Percentiles rank a stretch among this genome's conserved stretches.
phyloP scores from a whole-genome alignment of 1,284 basidiomycete species.

The Trichosporon asahii region DNA sequence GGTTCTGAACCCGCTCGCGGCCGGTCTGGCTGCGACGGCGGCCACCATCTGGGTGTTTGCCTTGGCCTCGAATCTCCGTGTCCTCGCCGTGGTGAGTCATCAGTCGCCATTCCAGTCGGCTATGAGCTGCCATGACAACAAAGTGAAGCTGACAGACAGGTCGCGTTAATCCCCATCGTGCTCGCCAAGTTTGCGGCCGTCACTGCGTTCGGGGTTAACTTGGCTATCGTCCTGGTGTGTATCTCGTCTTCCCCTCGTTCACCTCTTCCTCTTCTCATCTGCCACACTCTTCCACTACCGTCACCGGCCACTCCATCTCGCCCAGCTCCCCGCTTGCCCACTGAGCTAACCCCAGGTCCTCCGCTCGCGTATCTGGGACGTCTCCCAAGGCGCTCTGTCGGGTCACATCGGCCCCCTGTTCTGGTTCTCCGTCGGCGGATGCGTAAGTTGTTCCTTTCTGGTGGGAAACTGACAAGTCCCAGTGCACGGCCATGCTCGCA shows the following conservation, averaged over 20 bases:
- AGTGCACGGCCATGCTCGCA: background rate
- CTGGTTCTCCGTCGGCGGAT: slow-evolving; percentile 44
- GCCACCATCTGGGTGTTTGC: slow-evolving; percentile 36
- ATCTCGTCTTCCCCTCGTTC: background rate
- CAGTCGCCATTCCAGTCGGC: no score
- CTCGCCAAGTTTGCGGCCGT: background rate
- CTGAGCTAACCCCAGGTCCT: slow-evolving; percentile 21
- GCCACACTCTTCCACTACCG: no score
- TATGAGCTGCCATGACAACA: background rate
- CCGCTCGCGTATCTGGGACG: slow-evolving; percentile 30
- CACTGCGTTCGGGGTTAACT: slow-evolving; percentile 19
- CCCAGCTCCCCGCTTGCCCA: no score
- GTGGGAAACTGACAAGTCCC: background rate
- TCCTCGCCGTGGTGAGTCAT: slow-evolving; percentile 35
- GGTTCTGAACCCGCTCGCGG: slow-evolving; percentile 42
- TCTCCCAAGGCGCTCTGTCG: slow-evolving; percentile 28
- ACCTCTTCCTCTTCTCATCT: no score
- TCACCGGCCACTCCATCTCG: no score
- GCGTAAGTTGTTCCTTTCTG: slow-evolving; percentile 28
- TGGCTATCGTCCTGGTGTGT: slow-evolving; percentile 35
- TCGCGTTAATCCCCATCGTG: background rate
- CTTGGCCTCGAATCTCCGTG: slow-evolving; percentile 32
- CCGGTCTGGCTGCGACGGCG: slow-evolving; percentile 34
- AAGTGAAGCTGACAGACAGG: background rate
- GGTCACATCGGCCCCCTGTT: slow-evolving; percentile 40